Percentiles rank a stretch among this genome's conserved stretches.
Conservation (phyloP, 495 filamentous ascomycete genomes). For the Cenococcum geophilum region DNA sequence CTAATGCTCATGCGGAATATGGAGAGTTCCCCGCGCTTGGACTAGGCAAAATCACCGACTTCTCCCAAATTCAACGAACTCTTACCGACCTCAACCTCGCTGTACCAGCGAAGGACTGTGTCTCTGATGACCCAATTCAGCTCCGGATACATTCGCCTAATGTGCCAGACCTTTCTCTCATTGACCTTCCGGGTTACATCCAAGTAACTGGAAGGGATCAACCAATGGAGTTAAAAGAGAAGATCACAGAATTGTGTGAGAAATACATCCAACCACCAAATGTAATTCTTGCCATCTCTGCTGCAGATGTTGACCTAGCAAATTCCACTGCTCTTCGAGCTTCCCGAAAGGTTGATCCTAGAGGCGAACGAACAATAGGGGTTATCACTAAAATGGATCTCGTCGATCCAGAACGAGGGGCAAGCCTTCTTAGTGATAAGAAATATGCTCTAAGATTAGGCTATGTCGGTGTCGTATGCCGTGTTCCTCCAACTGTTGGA, state of each 20-base stretch:
- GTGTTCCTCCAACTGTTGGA: constrained; percentile 55
- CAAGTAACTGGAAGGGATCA: constrained; percentile 90
- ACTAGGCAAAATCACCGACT: constrained; percentile 86
- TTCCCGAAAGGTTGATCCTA: constrained; percentile 84
- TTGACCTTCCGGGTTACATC: constrained; percentile 95
- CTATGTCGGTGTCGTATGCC: constrained; percentile 94
- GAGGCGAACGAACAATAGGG: constrained; percentile 93
- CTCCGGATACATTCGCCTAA: constrained; percentile 91
- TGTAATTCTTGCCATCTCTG: constrained; percentile 93
- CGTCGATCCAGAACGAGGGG: constrained; percentile 75
- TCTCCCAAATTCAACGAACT: constrained; percentile 84
- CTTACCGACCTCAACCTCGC: constrained; percentile 92
- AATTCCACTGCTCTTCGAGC: constrained; percentile 92
- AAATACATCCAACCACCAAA: constrained; percentile 97
- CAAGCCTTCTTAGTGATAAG: constrained; percentile 70
- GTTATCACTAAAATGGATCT: constrained; percentile 99
- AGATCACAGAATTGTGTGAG: constrained; percentile 93
- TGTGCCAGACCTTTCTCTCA: constrained; percentile 92
- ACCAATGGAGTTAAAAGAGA: constrained; percentile 84
- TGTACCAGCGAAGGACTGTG: constrained; percentile 82
- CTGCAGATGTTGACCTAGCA: constrained; percentile 92
- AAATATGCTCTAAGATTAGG: constrained; percentile 93
- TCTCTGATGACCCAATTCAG: constrained; percentile 94
- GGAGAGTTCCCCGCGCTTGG: constrained; percentile 94
- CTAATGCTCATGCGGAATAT: constrained; percentile 82